Evolutionary conservation across 495 filamentous ascomycete genomes (phyloP).

Genomic region (Tuber brumale): DNA sequence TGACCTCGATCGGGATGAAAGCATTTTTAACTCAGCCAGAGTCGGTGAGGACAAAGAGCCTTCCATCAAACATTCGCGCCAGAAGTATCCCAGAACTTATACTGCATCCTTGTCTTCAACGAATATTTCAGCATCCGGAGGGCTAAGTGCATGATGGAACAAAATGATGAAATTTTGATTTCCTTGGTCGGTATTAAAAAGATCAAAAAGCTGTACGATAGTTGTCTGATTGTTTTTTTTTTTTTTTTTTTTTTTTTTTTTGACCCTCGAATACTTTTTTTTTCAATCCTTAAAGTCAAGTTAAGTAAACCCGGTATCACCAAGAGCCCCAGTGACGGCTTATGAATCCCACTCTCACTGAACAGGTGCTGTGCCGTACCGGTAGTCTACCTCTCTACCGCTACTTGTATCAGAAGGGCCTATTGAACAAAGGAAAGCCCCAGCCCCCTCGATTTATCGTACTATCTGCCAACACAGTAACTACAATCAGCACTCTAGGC

Average conservation of each 20-base stretch:
- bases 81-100: slow-evolving; percentile 32
- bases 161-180: background rate
- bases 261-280: background rate
- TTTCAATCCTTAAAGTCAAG: background rate
- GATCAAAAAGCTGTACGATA: background rate
- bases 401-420: background rate
- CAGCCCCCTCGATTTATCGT: background rate
- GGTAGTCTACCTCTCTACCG: no score
- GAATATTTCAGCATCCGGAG: slow-evolving; percentile 53
- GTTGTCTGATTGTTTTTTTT: background rate
- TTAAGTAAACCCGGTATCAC: background rate
- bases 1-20: slow-evolving; percentile 48
- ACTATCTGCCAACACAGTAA: background rate
- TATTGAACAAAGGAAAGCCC: background rate
- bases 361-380: background rate
- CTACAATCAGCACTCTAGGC: background rate
- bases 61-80: slow-evolving; percentile 31
- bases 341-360: background rate
- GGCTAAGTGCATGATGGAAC: background rate
- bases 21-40: slow-evolving; percentile 82
- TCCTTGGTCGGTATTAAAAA: background rate
- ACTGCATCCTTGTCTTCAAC: slow-evolving; percentile 60
- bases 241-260: background rate
- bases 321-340: background rate
- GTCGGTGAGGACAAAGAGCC: slow-evolving; percentile 43